A percentile compares a stretch with the other conserved stretches of the same genome.
phyloP scores from a whole-genome alignment of 177 flowering plant genomes.

The Vitis hybrid region DNA sequence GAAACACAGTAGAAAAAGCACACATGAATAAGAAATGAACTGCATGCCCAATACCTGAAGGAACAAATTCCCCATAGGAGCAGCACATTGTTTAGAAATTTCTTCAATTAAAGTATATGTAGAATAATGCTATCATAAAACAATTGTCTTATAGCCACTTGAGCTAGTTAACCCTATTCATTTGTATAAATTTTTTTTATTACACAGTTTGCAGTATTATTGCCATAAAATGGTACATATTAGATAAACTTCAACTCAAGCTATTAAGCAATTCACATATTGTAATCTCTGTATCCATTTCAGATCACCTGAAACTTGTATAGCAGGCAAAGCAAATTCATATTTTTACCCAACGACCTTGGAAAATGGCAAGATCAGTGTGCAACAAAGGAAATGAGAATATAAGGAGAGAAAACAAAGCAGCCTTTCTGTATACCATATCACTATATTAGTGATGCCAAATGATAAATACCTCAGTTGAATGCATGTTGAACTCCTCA shows the following conservation, averaged over 20 bases:
- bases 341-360: too few relatives aligned
- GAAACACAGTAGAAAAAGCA: too few relatives aligned
- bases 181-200: not conserved
- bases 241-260: too few relatives aligned
- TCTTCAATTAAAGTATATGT: not conserved
- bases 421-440: not conserved
- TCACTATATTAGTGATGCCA: not conserved
- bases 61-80: not conserved
- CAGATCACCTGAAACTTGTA: too few relatives aligned
- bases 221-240: too few relatives aligned
- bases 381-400: not conserved
- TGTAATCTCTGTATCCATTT: too few relatives aligned
- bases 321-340: not conserved
- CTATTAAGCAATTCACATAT: too few relatives aligned
- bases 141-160: not conserved
- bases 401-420: not conserved
- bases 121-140: too few relatives aligned
- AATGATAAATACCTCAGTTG: constrained; percentile 70
- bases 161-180: not conserved
- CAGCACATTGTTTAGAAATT: not conserved
- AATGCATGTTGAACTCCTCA: constrained; percentile 86
- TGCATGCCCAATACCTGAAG: not conserved
- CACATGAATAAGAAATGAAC: not conserved
- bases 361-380: not conserved
- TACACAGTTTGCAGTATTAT: too few relatives aligned